Evolutionary conservation across 768 basidiomycete genomes (phyloP), one percentile per base, ranked within the genome.

Genomic region (Rhizopogon salebrosus): DNA sequence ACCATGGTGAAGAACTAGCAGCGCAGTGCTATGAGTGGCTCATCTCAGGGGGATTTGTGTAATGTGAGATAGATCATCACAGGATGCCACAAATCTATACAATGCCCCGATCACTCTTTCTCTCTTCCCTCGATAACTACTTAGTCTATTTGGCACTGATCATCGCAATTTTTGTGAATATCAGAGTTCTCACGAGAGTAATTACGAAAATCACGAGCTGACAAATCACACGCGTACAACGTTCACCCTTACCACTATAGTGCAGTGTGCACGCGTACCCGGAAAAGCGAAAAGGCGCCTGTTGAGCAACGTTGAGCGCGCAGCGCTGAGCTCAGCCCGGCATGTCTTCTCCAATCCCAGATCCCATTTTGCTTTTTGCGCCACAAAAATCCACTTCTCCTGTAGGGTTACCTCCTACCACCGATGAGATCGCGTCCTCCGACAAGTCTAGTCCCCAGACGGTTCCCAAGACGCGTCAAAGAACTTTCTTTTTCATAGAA

Each of bases 1-100:
- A 77, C 63, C 80, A 87, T 57, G 69, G 79, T 14, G 72, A 78
- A 43, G 57, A 71, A 22, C 55, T 85, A 2, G 82, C 79, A 29
- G 56, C 61, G 20, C 76, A 79, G 38, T 85, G 83, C 57, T 61
- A 63, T 27, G 40, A 62, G 20, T 82, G 80, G 80, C 65, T 80
- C 41, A 2, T 56, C 26, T 56, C 57, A 18, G 38, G 41, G 23
- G 26, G 37, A 20, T 34, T 49, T 24, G 6, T 42, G 13, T 29
- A 8, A 22, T 5, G 34, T 22, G 31, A 46, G 3, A 46, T 22
- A 16, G 13, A 16, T 31, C 35, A 23, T 23, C 22, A 45, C 13
- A 29, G 9, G 7, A 29, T 29, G 27, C 18, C 14, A 4, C 43
- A 7, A n/a, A 31, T 14, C 29, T 31, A 45, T 31, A 45, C 16